These are phyloP conservation scores for Phytopythium boreale DNA, from an alignment of 352 stramenopile species.

Conservation along the genomic window DNA sequence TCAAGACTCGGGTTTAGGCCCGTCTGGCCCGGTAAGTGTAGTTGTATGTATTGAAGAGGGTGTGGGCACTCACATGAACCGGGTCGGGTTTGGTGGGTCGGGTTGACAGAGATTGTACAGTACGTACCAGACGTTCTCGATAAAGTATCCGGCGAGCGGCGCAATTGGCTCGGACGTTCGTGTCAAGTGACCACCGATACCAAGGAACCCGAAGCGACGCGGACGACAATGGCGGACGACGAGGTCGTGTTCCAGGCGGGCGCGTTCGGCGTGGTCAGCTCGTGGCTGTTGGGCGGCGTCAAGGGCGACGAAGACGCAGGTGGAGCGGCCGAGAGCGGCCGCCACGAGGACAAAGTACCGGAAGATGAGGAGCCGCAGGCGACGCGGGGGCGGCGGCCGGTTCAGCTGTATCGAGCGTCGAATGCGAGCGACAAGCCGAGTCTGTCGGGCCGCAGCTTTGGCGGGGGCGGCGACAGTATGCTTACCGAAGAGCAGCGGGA, in stretches of 20 bases:
- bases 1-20: no score
- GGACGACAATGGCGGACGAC: slow-evolving; percentile 24
- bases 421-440: slow-evolving; percentile 20
- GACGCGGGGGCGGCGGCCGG: slow-evolving; percentile 13
- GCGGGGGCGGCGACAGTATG: slow-evolving; percentile 8
- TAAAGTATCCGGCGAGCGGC: background rate
- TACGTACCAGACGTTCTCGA: background rate
- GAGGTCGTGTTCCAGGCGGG: slow-evolving; percentile 53
- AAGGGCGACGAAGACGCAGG: slow-evolving; percentile 3
- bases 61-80: background rate
- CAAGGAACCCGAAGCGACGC: background rate
- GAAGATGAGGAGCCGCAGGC: slow-evolving; percentile 12
- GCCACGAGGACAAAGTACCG: background rate
- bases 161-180: no score
- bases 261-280: slow-evolving; percentile 62
- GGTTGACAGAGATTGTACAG: background rate
- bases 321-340: background rate
- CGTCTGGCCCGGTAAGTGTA: background rate
- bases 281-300: slow-evolving; percentile 48
- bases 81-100: no score
- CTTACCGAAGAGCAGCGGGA: slow-evolving; percentile 62
- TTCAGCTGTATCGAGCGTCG: slow-evolving; percentile 57
- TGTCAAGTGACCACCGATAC: no score
- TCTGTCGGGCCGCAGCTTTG: slow-evolving; percentile 23
- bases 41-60: background rate